phyloP scores from a whole-genome alignment of 2,329 filamentous ascomycete species.

The Cercospora sp. region DNA sequence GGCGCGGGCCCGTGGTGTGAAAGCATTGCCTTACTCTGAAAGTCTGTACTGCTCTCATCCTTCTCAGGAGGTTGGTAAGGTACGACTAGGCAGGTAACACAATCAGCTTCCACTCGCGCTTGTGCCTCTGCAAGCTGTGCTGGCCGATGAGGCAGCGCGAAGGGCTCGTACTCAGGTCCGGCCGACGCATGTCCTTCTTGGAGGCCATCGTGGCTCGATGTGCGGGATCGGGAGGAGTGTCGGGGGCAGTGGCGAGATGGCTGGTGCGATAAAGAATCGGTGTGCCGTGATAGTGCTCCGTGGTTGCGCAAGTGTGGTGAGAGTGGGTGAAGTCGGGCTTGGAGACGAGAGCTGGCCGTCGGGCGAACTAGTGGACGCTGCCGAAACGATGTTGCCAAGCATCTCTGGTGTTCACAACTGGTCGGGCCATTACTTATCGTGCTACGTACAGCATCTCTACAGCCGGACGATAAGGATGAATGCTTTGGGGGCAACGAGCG shows the following conservation, averaged over 20 bases:
- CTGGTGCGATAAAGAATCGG: constrained; percentile 7
- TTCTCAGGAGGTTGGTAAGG: constrained; percentile 78
- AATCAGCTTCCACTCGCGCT: constrained; percentile 12
- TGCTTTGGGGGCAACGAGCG: not conserved
- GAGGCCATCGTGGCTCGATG: constrained; percentile 56
- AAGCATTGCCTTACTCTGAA: constrained; percentile 55
- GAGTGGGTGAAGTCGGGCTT: not conserved
- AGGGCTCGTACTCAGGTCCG: constrained; percentile 65
- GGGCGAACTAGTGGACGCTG: not conserved
- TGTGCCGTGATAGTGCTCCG: not conserved
- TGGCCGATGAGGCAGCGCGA: not conserved
- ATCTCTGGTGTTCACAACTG: not conserved
- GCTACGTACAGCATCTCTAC: not conserved
- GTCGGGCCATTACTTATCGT: not conserved
- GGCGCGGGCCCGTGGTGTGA: not conserved
- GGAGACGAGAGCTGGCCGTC: not conserved
- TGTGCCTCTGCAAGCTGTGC: not conserved
- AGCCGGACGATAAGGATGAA: not conserved
- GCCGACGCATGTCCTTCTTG: constrained; percentile 74
- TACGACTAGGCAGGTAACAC: constrained; percentile 63
- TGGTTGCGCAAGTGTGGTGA: not conserved
- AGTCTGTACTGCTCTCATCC: constrained; percentile 65
- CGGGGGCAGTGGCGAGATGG: not conserved
- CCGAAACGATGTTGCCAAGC: not conserved
- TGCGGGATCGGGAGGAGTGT: not conserved